phyloP scores from a whole-genome alignment of 306 rosid genomes.

The Acacia confusa region DNA sequence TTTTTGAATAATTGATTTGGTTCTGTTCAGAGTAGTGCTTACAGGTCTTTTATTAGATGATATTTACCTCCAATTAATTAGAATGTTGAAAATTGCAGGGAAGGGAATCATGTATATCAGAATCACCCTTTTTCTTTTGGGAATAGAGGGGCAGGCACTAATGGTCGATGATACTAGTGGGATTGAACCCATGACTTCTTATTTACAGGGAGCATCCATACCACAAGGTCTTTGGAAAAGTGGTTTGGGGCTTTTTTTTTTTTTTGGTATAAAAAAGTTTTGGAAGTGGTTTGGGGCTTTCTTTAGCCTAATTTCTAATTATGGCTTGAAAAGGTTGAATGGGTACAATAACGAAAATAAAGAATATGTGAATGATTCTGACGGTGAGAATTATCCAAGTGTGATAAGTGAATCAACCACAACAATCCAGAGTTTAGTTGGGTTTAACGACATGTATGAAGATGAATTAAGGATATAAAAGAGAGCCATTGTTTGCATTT shows the following conservation, averaged over 20 bases:
- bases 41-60: neutral
- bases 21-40: neutral
- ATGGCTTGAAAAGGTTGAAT: neutral
- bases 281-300: neutral
- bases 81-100: neutral
- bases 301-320: neutral
- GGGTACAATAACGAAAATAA: neutral
- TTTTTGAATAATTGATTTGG: neutral
- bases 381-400: neutral
- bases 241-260: no score
- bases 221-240: no score
- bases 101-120: neutral
- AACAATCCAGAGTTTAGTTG: neutral
- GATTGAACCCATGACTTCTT: no score
- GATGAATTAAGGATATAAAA: neutral
- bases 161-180: no score
- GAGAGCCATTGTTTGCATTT: neutral
- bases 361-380: neutral
- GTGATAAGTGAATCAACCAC: neutral
- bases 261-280: no score
- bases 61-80: no score
- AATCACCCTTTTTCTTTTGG: neutral
- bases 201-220: no score
- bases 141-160: no score
- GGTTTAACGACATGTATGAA: no score